These are phyloP conservation scores for Botrytis aclada DNA, from an alignment of 2,329 filamentous ascomycete species.

Conservation along the genomic window DNA sequence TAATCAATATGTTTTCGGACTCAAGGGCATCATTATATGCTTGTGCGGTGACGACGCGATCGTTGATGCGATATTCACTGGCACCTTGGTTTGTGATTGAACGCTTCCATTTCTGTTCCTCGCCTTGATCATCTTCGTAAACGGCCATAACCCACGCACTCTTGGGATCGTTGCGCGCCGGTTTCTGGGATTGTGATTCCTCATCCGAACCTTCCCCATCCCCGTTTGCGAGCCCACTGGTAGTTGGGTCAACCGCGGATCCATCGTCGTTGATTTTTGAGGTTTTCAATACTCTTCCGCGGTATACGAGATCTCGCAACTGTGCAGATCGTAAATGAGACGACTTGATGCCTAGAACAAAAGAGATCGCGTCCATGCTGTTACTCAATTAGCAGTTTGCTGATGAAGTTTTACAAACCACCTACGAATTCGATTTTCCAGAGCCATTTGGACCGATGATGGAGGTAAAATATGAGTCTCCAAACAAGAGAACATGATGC, in stretches of 20 bases:
- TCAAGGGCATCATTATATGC: conserved; percentile 94
- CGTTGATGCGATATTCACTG: conserved; percentile 97
- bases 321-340: conserved; percentile 95
- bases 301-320: conserved; percentile 91
- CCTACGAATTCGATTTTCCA: conserved; percentile 96
- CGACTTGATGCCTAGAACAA: conserved; percentile 97
- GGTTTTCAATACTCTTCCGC: conserved; percentile 86
- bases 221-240: conserved; percentile 61
- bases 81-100: conserved; percentile 83
- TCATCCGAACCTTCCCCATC: conserved; percentile 55
- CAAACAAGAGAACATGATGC: conserved; percentile 89
- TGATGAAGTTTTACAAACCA: conserved; percentile 40
- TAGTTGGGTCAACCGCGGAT: conserved; percentile 51
- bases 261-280: conserved; percentile 91
- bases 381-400: conserved; percentile 29
- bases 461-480: conserved; percentile 97
- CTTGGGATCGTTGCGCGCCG: conserved; percentile 79
- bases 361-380: conserved; percentile 99
- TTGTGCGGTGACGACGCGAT: conserved; percentile 79
- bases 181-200: conserved; percentile 57
- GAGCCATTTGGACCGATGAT: conserved; percentile 99
- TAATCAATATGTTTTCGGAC: conserved; percentile 93
- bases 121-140: conserved; percentile 94
- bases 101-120: conserved; percentile 94
- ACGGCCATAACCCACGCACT: conserved; percentile 99